These are phyloP conservation scores for Dionaea muscipula DNA, from an alignment of 179 eudicot genomes.

Conservation along the genomic window DNA sequence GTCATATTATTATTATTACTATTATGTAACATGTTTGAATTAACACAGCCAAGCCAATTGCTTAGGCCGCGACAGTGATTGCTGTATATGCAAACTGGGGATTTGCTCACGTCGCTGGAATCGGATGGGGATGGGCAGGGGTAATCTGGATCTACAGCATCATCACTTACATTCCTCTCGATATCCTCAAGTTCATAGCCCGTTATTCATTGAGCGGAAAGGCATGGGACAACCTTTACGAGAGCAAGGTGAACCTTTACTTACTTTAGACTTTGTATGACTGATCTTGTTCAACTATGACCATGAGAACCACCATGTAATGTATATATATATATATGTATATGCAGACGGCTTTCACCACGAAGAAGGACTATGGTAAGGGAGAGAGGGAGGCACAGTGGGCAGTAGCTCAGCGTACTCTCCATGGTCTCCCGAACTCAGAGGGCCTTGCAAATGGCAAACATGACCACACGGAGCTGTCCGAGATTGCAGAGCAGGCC, in stretches of 20 bases:
- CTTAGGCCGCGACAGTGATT: constrained; percentile 39
- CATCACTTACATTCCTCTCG: constrained; percentile 61
- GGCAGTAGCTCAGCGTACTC: constrained; percentile 42
- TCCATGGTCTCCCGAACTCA: constrained; percentile 37
- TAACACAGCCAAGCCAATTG: too few relatives aligned
- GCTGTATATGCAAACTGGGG: constrained; percentile 63
- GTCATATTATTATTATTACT: too few relatives aligned
- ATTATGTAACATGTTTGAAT: too few relatives aligned
- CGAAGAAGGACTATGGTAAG: constrained; percentile 46
- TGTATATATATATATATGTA: too few relatives aligned
- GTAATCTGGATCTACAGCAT: constrained; percentile 55
- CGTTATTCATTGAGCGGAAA: constrained; percentile 29
- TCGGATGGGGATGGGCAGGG: constrained; percentile 85
- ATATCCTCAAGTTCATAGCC: constrained; percentile 49
- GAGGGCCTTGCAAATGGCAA: constrained; percentile 6
- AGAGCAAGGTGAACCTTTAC: constrained; percentile 46
- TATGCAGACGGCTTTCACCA: constrained; percentile 41
- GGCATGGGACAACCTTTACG: constrained; percentile 32
- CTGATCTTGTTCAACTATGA: too few relatives aligned
- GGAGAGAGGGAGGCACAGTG: constrained; percentile 63
- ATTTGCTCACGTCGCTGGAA: constrained; percentile 51
- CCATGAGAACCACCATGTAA: too few relatives aligned
- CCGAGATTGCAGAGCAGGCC: constrained; percentile 46
- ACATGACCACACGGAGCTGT: constrained; percentile 20
- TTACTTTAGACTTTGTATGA: too few relatives aligned